Evolutionary conservation across 805 yeast genomes (phyloP).

Genomic region (Isabelozyma heimii): DNA sequence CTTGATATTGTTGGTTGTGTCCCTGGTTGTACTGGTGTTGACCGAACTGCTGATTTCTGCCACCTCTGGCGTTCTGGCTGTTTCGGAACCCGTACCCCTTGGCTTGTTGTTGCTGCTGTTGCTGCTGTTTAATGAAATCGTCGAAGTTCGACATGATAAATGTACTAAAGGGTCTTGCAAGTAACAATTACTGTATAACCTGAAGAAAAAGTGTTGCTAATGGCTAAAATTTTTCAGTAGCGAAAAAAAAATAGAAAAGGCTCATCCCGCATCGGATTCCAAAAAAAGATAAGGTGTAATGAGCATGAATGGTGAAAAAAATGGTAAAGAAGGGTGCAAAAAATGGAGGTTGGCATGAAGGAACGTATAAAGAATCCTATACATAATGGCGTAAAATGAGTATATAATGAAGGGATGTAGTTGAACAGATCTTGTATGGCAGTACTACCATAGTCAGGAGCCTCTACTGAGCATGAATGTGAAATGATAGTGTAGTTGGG

Average conservation of each 20-base stretch:
- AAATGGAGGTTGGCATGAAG: no score
- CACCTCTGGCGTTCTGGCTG: not conserved
- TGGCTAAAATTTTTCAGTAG: not conserved
- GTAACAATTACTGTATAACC: not conserved
- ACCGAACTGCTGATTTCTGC: not conserved
- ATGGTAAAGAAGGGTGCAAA: not conserved
- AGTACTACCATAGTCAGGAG: no score
- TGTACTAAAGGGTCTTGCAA: not conserved
- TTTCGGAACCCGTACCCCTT: constrained; percentile 27
- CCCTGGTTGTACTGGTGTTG: constrained; percentile 6
- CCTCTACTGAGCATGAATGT: no score
- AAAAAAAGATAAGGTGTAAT: not conserved
- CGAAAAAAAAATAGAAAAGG: not conserved
- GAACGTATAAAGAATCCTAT: no score
- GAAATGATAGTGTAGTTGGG: no score
- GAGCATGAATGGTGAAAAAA: not conserved
- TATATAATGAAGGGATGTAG: no score
- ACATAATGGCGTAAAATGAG: no score
- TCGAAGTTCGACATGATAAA: constrained; percentile 28
- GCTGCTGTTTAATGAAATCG: constrained; percentile 49
- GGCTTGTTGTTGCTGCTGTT: constrained; percentile 29
- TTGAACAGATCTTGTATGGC: no score
- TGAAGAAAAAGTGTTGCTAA: not conserved
- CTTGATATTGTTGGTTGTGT: constrained; percentile 7
- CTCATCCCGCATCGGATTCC: not conserved